Percentiles rank a stretch among this genome's conserved stretches.
Conservation (phyloP, 2,329 filamentous ascomycete species). For the Grosmannia serpens region DNA sequence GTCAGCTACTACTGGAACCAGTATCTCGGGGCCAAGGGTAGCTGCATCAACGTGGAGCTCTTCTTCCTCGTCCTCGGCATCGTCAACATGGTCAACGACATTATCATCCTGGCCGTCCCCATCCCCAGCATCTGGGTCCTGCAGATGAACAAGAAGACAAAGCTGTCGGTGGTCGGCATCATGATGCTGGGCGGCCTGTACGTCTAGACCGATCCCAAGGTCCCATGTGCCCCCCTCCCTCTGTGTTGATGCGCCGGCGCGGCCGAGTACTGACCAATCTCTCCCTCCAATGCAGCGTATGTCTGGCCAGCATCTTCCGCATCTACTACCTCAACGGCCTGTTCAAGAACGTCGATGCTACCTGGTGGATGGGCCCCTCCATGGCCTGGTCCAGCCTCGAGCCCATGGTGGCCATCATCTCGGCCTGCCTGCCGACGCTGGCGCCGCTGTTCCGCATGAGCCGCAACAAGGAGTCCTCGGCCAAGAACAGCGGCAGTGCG, state of each 20-base stretch:
- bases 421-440: conserved; percentile 1
- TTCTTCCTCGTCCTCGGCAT: conserved; percentile 4
- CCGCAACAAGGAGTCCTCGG: background rate
- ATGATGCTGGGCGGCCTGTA: conserved; percentile 3
- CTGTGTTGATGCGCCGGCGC: no score
- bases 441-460: background rate
- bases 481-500: background rate
- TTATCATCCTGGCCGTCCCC: background rate
- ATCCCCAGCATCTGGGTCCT: background rate
- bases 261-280: background rate
- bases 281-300: background rate
- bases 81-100: conserved; percentile 4
- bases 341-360: background rate
- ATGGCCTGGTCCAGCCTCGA: conserved; percentile 1
- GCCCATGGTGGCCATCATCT: conserved; percentile 1
- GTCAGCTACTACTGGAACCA: conserved; percentile 2
- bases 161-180: background rate
- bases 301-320: conserved; percentile 2
- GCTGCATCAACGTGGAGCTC: conserved; percentile 1
- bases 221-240: background rate
- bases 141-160: background rate
- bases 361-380: conserved; percentile 1
- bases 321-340: conserved; percentile 2
- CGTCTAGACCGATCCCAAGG: background rate
- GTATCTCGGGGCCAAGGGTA: background rate